These are phyloP conservation scores for Phaeophleospora eucalypticola DNA, from an alignment of 2,329 filamentous ascomycete genomes.

Conservation along the genomic window DNA sequence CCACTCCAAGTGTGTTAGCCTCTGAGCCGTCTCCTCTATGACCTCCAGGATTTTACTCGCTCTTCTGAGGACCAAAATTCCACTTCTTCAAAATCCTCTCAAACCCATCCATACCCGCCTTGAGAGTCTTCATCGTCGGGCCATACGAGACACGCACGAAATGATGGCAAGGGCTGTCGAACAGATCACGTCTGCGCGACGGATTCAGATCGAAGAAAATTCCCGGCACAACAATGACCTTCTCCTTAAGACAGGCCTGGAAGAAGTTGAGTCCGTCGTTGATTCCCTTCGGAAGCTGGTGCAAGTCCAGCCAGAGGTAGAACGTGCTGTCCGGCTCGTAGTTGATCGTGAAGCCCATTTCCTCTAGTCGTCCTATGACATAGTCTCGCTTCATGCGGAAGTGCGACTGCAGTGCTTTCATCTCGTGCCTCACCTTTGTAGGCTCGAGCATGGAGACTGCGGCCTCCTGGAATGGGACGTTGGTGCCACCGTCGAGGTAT, in stretches of 20 bases:
- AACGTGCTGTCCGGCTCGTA: constrained; percentile 88
- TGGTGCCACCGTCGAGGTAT: constrained; percentile 90
- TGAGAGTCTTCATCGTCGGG: constrained; percentile 72
- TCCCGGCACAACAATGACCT: constrained; percentile 92
- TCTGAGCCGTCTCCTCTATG: too few species aligned
- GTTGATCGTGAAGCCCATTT: constrained; percentile 79
- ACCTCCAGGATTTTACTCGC: too few species aligned
- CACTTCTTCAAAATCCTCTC: constrained; percentile 76
- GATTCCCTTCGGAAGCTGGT: constrained; percentile 69
- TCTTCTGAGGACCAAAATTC: too few species aligned
- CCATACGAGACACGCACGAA: constrained; percentile 84
- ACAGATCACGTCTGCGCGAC: constrained; percentile 79
- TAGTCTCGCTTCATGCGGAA: constrained; percentile 94
- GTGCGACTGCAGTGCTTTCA: constrained; percentile 82
- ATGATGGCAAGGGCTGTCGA: constrained; percentile 89
- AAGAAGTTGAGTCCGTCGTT: constrained; percentile 96
- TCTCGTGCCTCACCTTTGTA: constrained; percentile 71
- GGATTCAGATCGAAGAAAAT: constrained; percentile 99
- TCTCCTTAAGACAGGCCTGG: constrained; percentile 85
- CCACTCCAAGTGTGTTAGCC: too few species aligned
- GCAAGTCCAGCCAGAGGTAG: constrained; percentile 75
- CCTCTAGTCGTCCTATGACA: constrained; percentile 70
- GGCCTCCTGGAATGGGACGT: constrained; percentile 92
- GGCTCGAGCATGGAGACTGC: constrained; percentile 93
- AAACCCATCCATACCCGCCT: constrained; percentile 77